Conservation (phyloP, 345 rosid genomes). For the Bruguiera gymnorhiza region DNA sequence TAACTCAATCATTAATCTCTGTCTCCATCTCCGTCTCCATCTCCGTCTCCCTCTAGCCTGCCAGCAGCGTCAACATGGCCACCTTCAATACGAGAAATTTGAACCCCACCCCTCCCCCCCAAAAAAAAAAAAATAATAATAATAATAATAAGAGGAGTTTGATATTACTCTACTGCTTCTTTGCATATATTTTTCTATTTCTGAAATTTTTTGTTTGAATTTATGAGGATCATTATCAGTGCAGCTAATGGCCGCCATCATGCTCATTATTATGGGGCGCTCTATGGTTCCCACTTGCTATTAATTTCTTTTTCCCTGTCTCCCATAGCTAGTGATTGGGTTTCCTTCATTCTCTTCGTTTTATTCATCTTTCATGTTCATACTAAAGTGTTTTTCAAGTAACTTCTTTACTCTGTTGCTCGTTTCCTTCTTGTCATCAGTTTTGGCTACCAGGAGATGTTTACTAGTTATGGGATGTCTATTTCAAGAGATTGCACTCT, state of each 20-base stretch:
- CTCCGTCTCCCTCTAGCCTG: not conserved
- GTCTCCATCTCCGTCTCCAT: not conserved
- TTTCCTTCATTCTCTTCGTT: not conserved
- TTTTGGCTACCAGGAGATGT: slow-evolving; percentile 13
- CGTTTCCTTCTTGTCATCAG: not conserved
- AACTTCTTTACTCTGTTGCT: not conserved
- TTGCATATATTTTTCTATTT: not conserved
- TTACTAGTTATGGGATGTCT: slow-evolving; percentile 21
- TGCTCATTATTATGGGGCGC: not conserved
- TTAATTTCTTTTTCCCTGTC: not conserved
- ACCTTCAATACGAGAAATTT: too few relatives aligned
- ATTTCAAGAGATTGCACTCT: slow-evolving; percentile 17
- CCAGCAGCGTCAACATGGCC: not conserved
- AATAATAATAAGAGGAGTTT: not conserved
- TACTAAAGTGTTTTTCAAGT: not conserved
- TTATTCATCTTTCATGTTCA: not conserved
- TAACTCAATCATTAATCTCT: not conserved
- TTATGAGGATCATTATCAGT: too few relatives aligned
- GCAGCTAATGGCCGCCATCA: not conserved
- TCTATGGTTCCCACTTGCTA: not conserved
- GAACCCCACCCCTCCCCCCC: too few relatives aligned
- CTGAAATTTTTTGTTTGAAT: not conserved
- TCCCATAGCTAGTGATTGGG: not conserved
- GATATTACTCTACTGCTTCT: not conserved
- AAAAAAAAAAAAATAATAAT: too few relatives aligned